A percentile compares a stretch with the other conserved stretches of the same genome.
These are phyloP conservation scores for Ampelocalamus luodianensis DNA, from an alignment of 176 grass and related monocot genomes.

Conservation along the genomic window DNA sequence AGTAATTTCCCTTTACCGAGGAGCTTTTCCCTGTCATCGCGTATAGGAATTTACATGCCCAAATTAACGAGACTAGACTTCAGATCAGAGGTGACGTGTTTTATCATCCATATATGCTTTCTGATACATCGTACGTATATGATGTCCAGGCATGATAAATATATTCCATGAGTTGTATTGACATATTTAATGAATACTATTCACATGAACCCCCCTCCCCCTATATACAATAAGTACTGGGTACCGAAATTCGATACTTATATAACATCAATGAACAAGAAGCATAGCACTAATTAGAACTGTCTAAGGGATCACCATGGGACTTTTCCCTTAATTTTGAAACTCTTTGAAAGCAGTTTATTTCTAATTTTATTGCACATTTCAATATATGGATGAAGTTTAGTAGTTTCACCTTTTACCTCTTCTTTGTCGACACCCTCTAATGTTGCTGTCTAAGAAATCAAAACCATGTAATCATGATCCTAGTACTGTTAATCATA, in stretches of 20 bases:
- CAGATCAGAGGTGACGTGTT: conserved; percentile 3
- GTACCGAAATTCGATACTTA: neutral
- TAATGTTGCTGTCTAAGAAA: neutral
- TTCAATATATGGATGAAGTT: neutral
- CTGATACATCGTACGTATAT: neutral
- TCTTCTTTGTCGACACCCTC: neutral
- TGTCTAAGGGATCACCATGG: neutral
- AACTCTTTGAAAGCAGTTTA: neutral
- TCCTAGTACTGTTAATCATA: neutral
- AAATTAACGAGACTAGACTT: neutral
- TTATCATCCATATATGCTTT: neutral
- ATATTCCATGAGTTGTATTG: neutral
- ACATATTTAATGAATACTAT: neutral
- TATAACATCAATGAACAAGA: neutral
- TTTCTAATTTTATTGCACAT: neutral
- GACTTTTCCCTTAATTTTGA: neutral
- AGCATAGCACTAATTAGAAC: neutral
- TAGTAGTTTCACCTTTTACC: neutral
- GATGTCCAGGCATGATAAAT: neutral
- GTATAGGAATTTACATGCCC: conserved; percentile 2
- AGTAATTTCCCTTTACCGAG: conserved; percentile 43
- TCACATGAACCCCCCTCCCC: neutral
- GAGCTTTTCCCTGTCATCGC: conserved; percentile 39
- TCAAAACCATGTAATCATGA: neutral
- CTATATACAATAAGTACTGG: neutral